Evolutionary conservation across 2,329 filamentous ascomycete genomes (phyloP).

Genomic region (Ophiostoma triangulosporum): DNA sequence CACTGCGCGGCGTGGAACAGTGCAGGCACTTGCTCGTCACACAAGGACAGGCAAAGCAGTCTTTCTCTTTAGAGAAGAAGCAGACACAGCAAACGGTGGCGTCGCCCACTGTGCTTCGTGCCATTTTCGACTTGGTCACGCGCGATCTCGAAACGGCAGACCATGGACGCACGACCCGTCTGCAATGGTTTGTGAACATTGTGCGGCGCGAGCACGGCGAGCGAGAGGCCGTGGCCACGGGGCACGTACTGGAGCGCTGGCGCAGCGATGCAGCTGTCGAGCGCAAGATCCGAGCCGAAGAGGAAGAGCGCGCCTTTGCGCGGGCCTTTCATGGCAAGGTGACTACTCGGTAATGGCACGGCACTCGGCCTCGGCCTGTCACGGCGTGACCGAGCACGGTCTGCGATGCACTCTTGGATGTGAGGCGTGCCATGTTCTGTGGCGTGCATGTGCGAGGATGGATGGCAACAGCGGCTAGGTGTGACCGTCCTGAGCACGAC

Average conservation of each 20-base stretch:
- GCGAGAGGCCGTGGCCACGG: slow-evolving; percentile 14
- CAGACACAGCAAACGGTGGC: background rate
- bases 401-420: background rate
- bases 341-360: background rate
- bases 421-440: background rate
- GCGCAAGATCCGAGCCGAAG: background rate
- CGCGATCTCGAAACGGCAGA: slow-evolving; percentile 22
- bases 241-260: slow-evolving; percentile 16
- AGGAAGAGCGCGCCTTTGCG: background rate
- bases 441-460: background rate
- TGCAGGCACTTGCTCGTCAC: slow-evolving; percentile 20
- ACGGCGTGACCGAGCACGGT: slow-evolving; percentile 1
- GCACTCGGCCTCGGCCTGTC: background rate
- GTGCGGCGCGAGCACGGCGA: slow-evolving; percentile 18
- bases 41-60: background rate
- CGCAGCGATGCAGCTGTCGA: slow-evolving; percentile 11
- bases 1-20: slow-evolving; percentile 20
- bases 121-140: slow-evolving; percentile 23
- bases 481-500: too few relatives aligned
- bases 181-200: slow-evolving; percentile 24
- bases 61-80: too few relatives aligned
- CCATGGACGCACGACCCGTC: slow-evolving; percentile 22
- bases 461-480: background rate
- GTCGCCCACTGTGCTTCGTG: slow-evolving; percentile 17
- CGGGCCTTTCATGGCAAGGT: too few relatives aligned